Conservation (phyloP, 192 early-diverging fungal genomes). For the Coemansia reversa region DNA sequence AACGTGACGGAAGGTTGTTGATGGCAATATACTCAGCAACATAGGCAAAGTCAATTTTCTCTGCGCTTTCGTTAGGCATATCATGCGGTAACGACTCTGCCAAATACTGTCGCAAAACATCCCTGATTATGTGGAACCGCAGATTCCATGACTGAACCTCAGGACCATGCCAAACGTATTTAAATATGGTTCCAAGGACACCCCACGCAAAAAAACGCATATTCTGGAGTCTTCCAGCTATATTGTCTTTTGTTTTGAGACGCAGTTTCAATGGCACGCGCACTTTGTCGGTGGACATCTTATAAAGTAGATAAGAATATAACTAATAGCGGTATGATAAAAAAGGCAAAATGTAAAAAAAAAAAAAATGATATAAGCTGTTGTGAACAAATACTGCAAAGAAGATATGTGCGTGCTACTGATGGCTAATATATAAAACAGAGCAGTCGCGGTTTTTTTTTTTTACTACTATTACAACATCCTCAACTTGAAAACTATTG, state of each 20-base stretch:
- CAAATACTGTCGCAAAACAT: slow-evolving; percentile 32
- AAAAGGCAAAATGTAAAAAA: not conserved
- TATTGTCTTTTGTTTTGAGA: slow-evolving; percentile 27
- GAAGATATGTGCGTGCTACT: not conserved
- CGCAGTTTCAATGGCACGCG: slow-evolving; percentile 23
- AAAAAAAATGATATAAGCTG: not conserved
- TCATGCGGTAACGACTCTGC: slow-evolving; percentile 38
- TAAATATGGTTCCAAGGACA: slow-evolving; percentile 14
- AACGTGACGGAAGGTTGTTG: slow-evolving; percentile 30
- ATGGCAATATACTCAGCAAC: slow-evolving; percentile 37
- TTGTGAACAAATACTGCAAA: not conserved
- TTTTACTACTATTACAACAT: not conserved
- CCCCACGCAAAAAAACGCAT: slow-evolving; percentile 25
- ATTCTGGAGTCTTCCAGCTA: slow-evolving; percentile 31
- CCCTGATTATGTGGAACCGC: slow-evolving; percentile 40
- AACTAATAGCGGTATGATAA: not conserved
- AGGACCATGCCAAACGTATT: slow-evolving; percentile 42
- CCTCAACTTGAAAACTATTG: not conserved
- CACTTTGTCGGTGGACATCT: not conserved
- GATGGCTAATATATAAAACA: not conserved
- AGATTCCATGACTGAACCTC: slow-evolving; percentile 19
- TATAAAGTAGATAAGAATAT: not conserved
- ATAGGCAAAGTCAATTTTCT: slow-evolving; percentile 30
- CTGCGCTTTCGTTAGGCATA: slow-evolving; percentile 23
- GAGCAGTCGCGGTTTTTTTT: not conserved